Base-by-base conservation (phyloP, 164 flowering plant species). In the Pachysandra terminalis region DNA sequence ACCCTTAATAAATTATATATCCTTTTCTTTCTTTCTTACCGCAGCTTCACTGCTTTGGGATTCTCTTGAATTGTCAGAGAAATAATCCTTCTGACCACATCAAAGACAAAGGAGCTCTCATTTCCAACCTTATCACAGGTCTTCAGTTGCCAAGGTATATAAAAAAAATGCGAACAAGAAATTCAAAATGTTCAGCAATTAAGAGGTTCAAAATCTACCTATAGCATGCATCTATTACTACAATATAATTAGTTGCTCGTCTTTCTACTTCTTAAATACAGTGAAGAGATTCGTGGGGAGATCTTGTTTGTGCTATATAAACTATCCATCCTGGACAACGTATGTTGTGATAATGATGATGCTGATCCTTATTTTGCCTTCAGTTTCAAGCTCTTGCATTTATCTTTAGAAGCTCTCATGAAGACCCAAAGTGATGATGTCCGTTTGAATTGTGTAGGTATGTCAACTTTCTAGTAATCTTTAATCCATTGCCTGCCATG, bases 11-110 rank as follows among this genome's bases (percentile, higher is more conserved):
- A 32, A 45, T 12, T 10, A 12, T 10, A 24, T 25, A 7, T 13
- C 56, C 24, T 26, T 19, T 15, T 22, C 62, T 22, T 41, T 19
- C 27, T 26, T 17, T 19, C 8, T n/a, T 56, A 55, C 14, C 87
- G 83, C 86, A 94, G 98, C 89, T 95, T 56, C 96, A 95, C 67
- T 91, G 96, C 78, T 79, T 91, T 19, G 98, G 98, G 23, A 69
- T 87, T 48, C 84, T 95, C 52, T 71, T 91, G 81, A 81, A 81
- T 66, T 64, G 77, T 63, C 73, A 74, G 68, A 74, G 28, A 8
- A 66, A 51, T 52, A 78, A 81, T 76, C 81, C 81, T 40, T 77
- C 71, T 56, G 68, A 55, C 22, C 71, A 83, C 71, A 82, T 90
- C 66, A 85, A 74, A 69, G 82, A 83, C 68, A 88, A 75, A 67